Base-by-base conservation (phyloP, 306 rosid species). In the Alnus rubra region DNA sequence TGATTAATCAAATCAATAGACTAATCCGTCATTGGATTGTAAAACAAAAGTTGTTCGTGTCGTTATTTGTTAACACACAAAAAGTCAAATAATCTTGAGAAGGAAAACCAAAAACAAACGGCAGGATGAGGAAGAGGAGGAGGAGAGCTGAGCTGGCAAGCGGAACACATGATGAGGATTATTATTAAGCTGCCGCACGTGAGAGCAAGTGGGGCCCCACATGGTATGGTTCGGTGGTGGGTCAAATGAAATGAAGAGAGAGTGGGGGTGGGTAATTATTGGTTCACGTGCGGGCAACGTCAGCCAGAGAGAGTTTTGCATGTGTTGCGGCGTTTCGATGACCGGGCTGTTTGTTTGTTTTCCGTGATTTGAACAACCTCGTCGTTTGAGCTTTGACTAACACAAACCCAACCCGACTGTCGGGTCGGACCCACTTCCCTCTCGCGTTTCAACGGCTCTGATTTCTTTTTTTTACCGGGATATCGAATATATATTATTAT, bases 241-340 rank as follows among this genome's bases (percentile, higher is more conserved):
- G n/a, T 68, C 37, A 2, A 18, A 69, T 63, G 14, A 23, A 23
- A 23, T 23, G 28, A 23, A 23, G 28, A 23, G 28, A 23, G 28
- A 23, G 28, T 0, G 28, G 28, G 28, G 28, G 28, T 0, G 28
- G 28, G 74, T 47, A 76, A 60, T 76, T 53, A 74, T 59, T 49
- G 77, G 74, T 89, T 89, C 97, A 92, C 96, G 93, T 90, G 98
- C 64, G 97, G 85, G 23, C 78, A 85, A 87, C 85, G 87, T 87
- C 92, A 84, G 76, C 76, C 19, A 30, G 33, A 62, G 44, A 72
- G 64, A 70, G 73, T 69, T 88, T 88, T 74, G 90, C 91, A 69
- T 70, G 82, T 78, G 89, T 88, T 81, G 84, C 93, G 92, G 87
- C 92, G 91, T 85, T 90, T 88, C 87, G 90, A 65, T 69, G 87